phyloP scores from a whole-genome alignment of 2,329 filamentous ascomycete genomes.

The Fusarium keratoplasticum region DNA sequence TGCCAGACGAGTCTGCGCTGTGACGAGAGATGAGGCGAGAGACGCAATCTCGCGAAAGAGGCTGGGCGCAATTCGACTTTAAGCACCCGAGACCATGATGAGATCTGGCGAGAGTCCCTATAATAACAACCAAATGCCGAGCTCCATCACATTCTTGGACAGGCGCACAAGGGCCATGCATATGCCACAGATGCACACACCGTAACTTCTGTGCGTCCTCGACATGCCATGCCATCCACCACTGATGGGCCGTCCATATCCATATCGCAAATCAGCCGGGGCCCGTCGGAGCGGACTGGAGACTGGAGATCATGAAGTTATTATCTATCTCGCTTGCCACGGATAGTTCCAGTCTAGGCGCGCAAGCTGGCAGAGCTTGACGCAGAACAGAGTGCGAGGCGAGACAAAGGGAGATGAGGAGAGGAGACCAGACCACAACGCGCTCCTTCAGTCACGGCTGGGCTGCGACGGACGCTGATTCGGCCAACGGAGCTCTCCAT shows the following conservation, averaged over 20 bases:
- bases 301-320: slow-evolving; percentile 26
- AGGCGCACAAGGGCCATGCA: slow-evolving; percentile 17
- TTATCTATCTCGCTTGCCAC: slow-evolving; percentile 35
- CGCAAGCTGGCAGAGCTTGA: slow-evolving; percentile 7
- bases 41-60: slow-evolving; percentile 21
- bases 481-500: slow-evolving; percentile 27
- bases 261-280: slow-evolving; percentile 31
- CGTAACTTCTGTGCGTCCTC: slow-evolving; percentile 40
- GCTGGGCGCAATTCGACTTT: slow-evolving; percentile 18
- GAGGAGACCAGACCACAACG: slow-evolving; percentile 23
- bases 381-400: slow-evolving; percentile 12
- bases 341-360: slow-evolving; percentile 16
- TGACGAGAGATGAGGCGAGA: slow-evolving; percentile 33
- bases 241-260: slow-evolving; percentile 10
- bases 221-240: slow-evolving; percentile 19
- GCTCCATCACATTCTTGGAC: slow-evolving; percentile 30
- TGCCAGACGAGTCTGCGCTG: slow-evolving; percentile 31
- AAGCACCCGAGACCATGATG: slow-evolving; percentile 5
- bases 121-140: slow-evolving; percentile 22
- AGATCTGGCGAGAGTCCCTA: background rate
- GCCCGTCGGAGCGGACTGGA: slow-evolving; percentile 5
- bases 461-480: slow-evolving; percentile 44
- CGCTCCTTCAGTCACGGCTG: slow-evolving; percentile 27
- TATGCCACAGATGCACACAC: slow-evolving; percentile 33
- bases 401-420: slow-evolving; percentile 34